Evolutionary conservation across 768 basidiomycete species (phyloP).

Genomic region (Pulveroboletus frians): DNA sequence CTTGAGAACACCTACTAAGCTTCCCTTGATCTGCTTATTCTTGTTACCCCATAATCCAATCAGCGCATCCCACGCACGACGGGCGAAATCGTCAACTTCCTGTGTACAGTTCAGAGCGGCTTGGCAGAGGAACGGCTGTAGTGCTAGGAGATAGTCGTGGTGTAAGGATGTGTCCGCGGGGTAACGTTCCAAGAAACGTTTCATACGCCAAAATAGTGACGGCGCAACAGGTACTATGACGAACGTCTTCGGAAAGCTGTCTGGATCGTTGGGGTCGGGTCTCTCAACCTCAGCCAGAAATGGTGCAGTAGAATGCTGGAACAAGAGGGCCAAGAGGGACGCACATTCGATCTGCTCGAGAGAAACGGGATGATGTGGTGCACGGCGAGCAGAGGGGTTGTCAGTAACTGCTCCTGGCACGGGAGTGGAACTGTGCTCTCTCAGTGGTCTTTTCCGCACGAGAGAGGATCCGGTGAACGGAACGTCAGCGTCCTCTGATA

Average conservation of each 20-base stretch:
- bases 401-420: slow-evolving; percentile 11
- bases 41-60: slow-evolving; percentile 76
- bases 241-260: slow-evolving; percentile 30
- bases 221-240: slow-evolving; percentile 26
- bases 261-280: slow-evolving; percentile 18
- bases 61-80: slow-evolving; percentile 56
- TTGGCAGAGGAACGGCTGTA: slow-evolving; percentile 67
- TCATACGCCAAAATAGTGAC: slow-evolving; percentile 53
- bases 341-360: slow-evolving; percentile 70
- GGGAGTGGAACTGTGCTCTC: slow-evolving; percentile 22
- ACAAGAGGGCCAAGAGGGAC: slow-evolving; percentile 54
- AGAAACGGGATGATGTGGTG: slow-evolving; percentile 32
- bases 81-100: slow-evolving; percentile 57
- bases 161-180: slow-evolving; percentile 74
- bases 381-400: slow-evolving; percentile 21
- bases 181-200: slow-evolving; percentile 60
- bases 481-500: slow-evolving; percentile 29
- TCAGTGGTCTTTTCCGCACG: slow-evolving; percentile 23
- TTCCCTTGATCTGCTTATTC: slow-evolving; percentile 71
- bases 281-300: slow-evolving; percentile 40
- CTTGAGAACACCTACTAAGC: slow-evolving; percentile 67
- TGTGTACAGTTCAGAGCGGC: slow-evolving; percentile 70
- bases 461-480: slow-evolving; percentile 22
- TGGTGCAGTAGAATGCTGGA: slow-evolving; percentile 55
- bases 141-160: slow-evolving; percentile 62